Evolutionary conservation across 2,329 filamentous ascomycete species (phyloP).

Genomic region (Corynespora cassiicola): DNA sequence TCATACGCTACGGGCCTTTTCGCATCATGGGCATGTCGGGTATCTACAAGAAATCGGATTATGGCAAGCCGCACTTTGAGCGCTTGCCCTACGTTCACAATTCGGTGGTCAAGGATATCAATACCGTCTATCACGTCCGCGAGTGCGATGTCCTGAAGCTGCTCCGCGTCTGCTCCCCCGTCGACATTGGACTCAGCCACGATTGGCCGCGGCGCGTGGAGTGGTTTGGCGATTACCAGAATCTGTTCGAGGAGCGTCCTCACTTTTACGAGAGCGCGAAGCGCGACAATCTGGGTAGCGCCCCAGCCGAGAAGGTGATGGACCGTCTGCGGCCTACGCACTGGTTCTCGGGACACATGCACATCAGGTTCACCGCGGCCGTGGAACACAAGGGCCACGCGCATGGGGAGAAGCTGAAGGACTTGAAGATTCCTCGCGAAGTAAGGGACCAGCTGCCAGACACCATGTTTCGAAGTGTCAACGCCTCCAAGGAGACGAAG

Average conservation of each 20-base stretch:
- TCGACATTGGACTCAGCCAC: conserved; percentile 10
- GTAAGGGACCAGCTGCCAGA: conserved; percentile 4
- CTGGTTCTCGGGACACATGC: conserved; percentile 11
- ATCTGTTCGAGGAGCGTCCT: conserved; percentile 4
- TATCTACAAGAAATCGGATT: conserved; percentile 6
- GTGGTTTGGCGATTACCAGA: conserved; percentile 10
- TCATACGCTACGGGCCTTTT: conserved; percentile 10
- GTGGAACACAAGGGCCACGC: conserved; percentile 7
- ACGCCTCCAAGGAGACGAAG: conserved; percentile 3
- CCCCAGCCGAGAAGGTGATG: conserved; percentile 6
- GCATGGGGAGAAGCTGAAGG: conserved; percentile 6
- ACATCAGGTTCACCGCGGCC: conserved; percentile 7
- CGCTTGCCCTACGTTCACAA: conserved; percentile 6
- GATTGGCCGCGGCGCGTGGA: conserved; percentile 10
- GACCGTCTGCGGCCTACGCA: conserved; percentile 7
- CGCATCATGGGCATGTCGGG: conserved; percentile 8
- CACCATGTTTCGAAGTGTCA: conserved; percentile 9
- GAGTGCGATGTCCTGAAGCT: conserved; percentile 9
- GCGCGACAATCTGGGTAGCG: conserved; percentile 7
- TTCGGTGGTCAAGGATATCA: too few relatives aligned
- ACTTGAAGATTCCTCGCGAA: conserved; percentile 5
- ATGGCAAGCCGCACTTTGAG: conserved; percentile 7
- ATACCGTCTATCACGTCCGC: conserved; percentile 8
- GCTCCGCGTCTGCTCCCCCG: conserved; percentile 6
- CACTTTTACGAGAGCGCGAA: conserved; percentile 8